phyloP scores from a whole-genome alignment of 2,329 filamentous ascomycete genomes.

The Pseudogymnoascus sp. region DNA sequence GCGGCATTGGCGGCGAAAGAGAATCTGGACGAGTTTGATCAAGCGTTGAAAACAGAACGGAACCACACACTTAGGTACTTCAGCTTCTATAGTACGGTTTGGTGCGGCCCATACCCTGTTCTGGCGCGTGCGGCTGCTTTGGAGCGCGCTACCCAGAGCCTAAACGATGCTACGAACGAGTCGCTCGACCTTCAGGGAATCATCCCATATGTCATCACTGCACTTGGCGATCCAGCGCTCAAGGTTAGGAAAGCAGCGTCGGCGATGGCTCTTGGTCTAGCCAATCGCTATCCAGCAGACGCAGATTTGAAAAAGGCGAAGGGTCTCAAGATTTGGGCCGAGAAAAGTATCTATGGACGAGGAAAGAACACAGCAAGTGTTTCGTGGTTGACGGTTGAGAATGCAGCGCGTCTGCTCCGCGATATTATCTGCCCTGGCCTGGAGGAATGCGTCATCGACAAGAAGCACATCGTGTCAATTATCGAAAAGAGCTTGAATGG shows the following conservation, averaged over 20 bases:
- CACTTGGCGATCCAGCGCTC: slow-evolving; percentile 65
- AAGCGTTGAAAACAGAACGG: slow-evolving; percentile 36
- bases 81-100: slow-evolving; percentile 67
- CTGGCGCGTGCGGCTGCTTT: slow-evolving; percentile 62
- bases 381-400: slow-evolving; percentile 49
- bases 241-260: slow-evolving; percentile 69
- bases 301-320: slow-evolving; percentile 35
- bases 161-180: slow-evolving; percentile 42
- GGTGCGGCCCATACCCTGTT: slow-evolving; percentile 62
- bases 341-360: slow-evolving; percentile 56
- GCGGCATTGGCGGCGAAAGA: slow-evolving; percentile 40
- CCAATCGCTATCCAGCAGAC: slow-evolving; percentile 37
- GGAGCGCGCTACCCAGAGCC: slow-evolving; percentile 48
- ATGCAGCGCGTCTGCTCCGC: slow-evolving; percentile 52
- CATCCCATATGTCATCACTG: slow-evolving; percentile 70
- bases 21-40: slow-evolving; percentile 34
- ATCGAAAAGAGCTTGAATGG: slow-evolving; percentile 54
- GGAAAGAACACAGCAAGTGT: slow-evolving; percentile 38
- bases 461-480: slow-evolving; percentile 56
- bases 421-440: slow-evolving; percentile 62
- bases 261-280: slow-evolving; percentile 52
- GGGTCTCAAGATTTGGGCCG: slow-evolving; percentile 45
- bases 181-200: slow-evolving; percentile 65
- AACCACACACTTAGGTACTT: slow-evolving; percentile 43
- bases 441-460: slow-evolving; percentile 80